Percentiles rank a stretch among this genome's conserved stretches.
phyloP scores from a whole-genome alignment of 2,329 filamentous ascomycete genomes.

The Fulvia fulva region DNA sequence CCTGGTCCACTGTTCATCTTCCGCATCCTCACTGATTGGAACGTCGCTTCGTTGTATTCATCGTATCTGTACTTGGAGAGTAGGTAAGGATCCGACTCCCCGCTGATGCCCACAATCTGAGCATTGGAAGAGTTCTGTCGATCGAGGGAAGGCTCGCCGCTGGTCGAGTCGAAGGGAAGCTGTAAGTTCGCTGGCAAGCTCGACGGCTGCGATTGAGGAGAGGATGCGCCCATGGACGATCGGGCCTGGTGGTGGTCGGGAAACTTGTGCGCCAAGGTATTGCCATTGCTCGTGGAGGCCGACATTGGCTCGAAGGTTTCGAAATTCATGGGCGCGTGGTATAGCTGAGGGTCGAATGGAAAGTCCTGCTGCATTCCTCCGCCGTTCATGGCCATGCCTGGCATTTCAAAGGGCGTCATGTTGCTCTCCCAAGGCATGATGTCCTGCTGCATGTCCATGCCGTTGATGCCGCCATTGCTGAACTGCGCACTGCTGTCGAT shows the following conservation, averaged over 20 bases:
- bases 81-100: conserved; percentile 33
- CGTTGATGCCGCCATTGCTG: conserved; percentile 17
- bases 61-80: conserved; percentile 33
- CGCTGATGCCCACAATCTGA: conserved; percentile 33
- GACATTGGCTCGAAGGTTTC: conserved; percentile 28
- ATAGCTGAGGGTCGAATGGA: conserved; percentile 29
- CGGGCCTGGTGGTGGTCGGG: conserved; percentile 14
- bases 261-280: neutral
- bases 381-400: conserved; percentile 21
- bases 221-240: conserved; percentile 25
- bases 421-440: conserved; percentile 29
- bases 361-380: conserved; percentile 22
- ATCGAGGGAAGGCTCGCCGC: conserved; percentile 32
- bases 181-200: conserved; percentile 20
- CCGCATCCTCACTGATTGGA: conserved; percentile 31
- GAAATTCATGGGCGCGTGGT: conserved; percentile 26
- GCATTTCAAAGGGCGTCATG: conserved; percentile 28
- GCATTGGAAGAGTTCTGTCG: conserved; percentile 31
- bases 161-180: conserved; percentile 27
- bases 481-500: conserved; percentile 20
- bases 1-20: conserved; percentile 28
- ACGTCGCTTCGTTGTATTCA: conserved; percentile 32
- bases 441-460: conserved; percentile 27
- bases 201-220: conserved; percentile 21
- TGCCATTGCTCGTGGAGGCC: conserved; percentile 16